phyloP scores from a whole-genome alignment of 495 filamentous ascomycete species.

The Podospora comata region DNA sequence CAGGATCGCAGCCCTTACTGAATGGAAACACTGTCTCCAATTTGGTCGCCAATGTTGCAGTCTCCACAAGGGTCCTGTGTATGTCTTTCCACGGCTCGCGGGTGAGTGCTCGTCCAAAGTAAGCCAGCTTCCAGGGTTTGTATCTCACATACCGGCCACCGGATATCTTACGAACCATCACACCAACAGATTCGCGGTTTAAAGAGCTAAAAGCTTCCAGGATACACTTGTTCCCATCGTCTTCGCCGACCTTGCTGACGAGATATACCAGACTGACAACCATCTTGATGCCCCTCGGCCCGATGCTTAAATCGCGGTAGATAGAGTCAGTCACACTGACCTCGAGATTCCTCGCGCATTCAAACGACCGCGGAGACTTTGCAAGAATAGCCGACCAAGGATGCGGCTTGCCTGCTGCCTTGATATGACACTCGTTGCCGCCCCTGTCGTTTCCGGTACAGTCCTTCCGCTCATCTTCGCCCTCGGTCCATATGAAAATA shows the following conservation, averaged over 20 bases:
- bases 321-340: neutral
- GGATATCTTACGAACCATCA: neutral
- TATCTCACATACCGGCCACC: neutral
- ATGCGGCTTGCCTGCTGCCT: neutral
- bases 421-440: neutral
- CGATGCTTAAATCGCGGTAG: neutral
- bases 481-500: conserved; percentile 4
- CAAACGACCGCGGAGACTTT: neutral
- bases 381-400: neutral
- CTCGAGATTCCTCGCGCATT: neutral
- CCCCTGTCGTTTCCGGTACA: neutral
- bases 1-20: neutral
- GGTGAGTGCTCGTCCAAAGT: neutral
- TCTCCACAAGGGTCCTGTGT: neutral
- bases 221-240: neutral
- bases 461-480: neutral
- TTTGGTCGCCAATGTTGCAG: neutral
- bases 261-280: neutral
- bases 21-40: neutral
- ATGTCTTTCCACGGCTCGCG: neutral
- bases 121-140: neutral
- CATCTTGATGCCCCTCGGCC: neutral
- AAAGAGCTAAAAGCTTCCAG: neutral
- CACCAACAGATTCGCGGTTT: neutral
- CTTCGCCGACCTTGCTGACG: neutral